Base-by-base conservation (phyloP, 73 alveolate species). In the Uronychia setigera region DNA sequence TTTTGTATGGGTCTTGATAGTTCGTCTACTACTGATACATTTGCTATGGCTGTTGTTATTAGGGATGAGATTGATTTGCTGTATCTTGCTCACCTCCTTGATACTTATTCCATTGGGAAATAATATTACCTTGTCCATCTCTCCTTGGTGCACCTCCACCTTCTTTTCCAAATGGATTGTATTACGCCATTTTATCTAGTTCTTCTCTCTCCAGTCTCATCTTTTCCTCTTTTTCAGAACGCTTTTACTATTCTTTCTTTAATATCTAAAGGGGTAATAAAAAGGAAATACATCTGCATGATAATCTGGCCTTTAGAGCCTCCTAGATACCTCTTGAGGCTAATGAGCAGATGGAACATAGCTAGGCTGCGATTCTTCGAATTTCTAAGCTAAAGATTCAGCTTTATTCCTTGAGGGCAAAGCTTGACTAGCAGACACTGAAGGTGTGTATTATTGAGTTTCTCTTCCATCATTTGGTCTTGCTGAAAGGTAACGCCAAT, bases 141-240 rank as follows among this genome's bases (percentile, higher is more conserved):
- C 92, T 85, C 57, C 78, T 67, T 27, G 92, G 92, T 1, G 92
- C 92, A 0, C 92, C 92, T 13, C 83, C 92, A 0, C 92, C 92
- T 0, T 59, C 87, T 85, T 35, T 78, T 29, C 92, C 92, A 35
- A 85, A 85, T 1, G 92, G 92, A 33, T 85, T 79, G 60, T 85
- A 85, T 32, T 85, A 27, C 81, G 29, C 32, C 33, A 75, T 77
- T 31, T 57, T 9, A 75, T 85, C 5, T 35, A 85, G 34, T 58
- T 85, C 92, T 76, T 78, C 87, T 31, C 82, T 78, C 60, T 85
- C 92, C 57, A 58, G 33, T 59, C 87, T 78, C 26, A 85, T 35
- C 80, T 77, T 78, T 5, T 77, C 92, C 34, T 85, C 81, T 58
- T 85, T 85, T 59, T 85, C 92, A 57, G 59, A 0, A 14, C 31